Evolutionary conservation across 2,329 filamentous ascomycete species (phyloP).

Genomic region (Cladorrhinum sp.): DNA sequence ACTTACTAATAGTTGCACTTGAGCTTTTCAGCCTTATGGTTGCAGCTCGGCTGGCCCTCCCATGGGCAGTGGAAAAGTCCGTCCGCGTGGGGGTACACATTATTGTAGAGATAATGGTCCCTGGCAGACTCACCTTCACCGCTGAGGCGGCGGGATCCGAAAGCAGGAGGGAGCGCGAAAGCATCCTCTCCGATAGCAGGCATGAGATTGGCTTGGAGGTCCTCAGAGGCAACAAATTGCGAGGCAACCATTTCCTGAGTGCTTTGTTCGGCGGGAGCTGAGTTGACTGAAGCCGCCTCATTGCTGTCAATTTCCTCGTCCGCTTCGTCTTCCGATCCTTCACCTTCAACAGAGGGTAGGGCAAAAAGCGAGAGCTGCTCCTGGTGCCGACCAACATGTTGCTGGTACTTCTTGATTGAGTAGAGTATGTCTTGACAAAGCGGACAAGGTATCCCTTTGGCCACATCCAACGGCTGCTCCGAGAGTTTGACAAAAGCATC

Average conservation of each 20-base stretch:
- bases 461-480: not conserved
- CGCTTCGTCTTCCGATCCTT: not conserved
- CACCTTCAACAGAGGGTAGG: not conserved
- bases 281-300: not conserved
- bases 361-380: slow-evolving; percentile 28
- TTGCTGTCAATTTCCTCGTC: not conserved
- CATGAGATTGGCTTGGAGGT: slow-evolving; percentile 37
- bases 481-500: not conserved
- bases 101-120: slow-evolving; percentile 70
- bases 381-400: slow-evolving; percentile 29
- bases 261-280: too few species aligned
- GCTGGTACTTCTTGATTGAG: slow-evolving; percentile 25
- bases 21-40: slow-evolving; percentile 89
- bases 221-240: slow-evolving; percentile 37
- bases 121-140: slow-evolving; percentile 57
- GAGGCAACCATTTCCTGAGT: too few species aligned
- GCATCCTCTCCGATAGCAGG: slow-evolving; percentile 34
- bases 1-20: slow-evolving; percentile 99
- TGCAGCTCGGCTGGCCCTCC: slow-evolving; percentile 68
- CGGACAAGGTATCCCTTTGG: slow-evolving; percentile 15
- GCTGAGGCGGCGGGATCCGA: slow-evolving; percentile 46
- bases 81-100: slow-evolving; percentile 60
- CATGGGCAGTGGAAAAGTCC: slow-evolving; percentile 93
- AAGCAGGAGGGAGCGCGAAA: slow-evolving; percentile 40
- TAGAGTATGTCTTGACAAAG: slow-evolving; percentile 20